phyloP scores from a whole-genome alignment of 1,284 basidiomycete genomes.

The Leccinum pallidistipes region DNA sequence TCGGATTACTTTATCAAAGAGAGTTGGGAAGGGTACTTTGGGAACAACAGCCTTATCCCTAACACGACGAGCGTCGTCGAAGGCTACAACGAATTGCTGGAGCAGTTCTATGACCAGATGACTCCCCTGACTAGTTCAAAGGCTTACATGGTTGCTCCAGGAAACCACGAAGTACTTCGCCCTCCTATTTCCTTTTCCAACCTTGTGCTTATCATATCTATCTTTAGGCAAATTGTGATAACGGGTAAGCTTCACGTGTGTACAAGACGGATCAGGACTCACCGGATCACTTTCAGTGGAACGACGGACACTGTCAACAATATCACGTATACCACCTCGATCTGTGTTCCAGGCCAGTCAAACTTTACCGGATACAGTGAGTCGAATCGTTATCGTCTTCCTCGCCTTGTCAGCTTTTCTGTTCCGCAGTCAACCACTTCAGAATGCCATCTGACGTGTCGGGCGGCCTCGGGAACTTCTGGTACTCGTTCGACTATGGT shows the following conservation, averaged over 20 bases:
- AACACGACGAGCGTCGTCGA: slow-evolving; percentile 29
- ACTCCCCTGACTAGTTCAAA: slow-evolving; percentile 22
- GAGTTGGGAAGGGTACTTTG: slow-evolving; percentile 32
- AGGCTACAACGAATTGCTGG: slow-evolving; percentile 27
- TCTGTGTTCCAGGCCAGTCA: slow-evolving; percentile 28
- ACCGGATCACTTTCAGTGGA: slow-evolving; percentile 13
- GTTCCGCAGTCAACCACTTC: slow-evolving; percentile 26
- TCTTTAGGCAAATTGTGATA: slow-evolving; percentile 25
- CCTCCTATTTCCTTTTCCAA: background rate
- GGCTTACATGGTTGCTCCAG: slow-evolving; percentile 30
- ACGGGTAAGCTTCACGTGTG: slow-evolving; percentile 19
- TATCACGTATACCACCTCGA: slow-evolving; percentile 29
- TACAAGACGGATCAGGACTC: background rate
- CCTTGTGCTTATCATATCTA: background rate
- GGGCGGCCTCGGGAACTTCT: slow-evolving; percentile 30
- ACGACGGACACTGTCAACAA: slow-evolving; percentile 25
- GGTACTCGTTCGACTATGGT: slow-evolving; percentile 34
- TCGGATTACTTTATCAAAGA: slow-evolving; percentile 33
- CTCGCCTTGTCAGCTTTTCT: background rate
- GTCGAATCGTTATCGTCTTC: background rate
- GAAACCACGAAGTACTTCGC: slow-evolving; percentile 23
- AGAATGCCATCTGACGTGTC: slow-evolving; percentile 31
- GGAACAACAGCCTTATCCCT: slow-evolving; percentile 28
- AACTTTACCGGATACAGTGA: slow-evolving; percentile 33
- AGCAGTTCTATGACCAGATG: slow-evolving; percentile 32